Conservation (phyloP, 495 filamentous ascomycete species). For the Podospora sp. region DNA sequence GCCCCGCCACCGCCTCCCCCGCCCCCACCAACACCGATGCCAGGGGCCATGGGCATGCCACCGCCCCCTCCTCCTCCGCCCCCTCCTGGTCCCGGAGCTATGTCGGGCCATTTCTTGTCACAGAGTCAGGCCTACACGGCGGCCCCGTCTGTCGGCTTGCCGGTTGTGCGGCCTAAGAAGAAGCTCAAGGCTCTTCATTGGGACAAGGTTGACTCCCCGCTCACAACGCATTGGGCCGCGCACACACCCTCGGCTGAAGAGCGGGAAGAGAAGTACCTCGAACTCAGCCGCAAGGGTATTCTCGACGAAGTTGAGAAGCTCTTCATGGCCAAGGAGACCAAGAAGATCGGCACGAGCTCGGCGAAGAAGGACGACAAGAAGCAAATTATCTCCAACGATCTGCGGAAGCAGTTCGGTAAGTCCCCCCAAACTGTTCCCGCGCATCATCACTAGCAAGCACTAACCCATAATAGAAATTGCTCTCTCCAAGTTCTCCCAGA, state of each 20-base stretch:
- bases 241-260: slow-evolving; percentile 79
- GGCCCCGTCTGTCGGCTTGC: slow-evolving; percentile 53
- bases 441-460: slow-evolving; percentile 1
- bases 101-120: slow-evolving; percentile 56
- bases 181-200: slow-evolving; percentile 99
- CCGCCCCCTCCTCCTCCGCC: slow-evolving; percentile 51
- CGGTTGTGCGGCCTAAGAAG: slow-evolving; percentile 90
- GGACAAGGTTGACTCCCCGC: slow-evolving; percentile 95
- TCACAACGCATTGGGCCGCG: slow-evolving; percentile 93
- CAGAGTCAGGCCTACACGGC: slow-evolving; percentile 44
- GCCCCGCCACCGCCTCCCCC: slow-evolving; percentile 57
- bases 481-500: slow-evolving; percentile 82
- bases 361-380: slow-evolving; percentile 90
- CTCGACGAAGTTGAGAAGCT: slow-evolving; percentile 96
- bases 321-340: slow-evolving; percentile 97
- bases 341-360: slow-evolving; percentile 67
- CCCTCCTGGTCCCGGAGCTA: slow-evolving; percentile 61
- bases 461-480: slow-evolving; percentile 68
- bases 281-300: slow-evolving; percentile 89
- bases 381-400: slow-evolving; percentile 89
- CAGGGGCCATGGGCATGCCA: slow-evolving; percentile 41
- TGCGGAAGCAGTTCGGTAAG: slow-evolving; percentile 83
- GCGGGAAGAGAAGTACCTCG: slow-evolving; percentile 92
- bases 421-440: background rate
- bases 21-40: slow-evolving; percentile 50